phyloP scores from a whole-genome alignment of 2,329 filamentous ascomycete genomes.

The Talaromyces sp. region DNA sequence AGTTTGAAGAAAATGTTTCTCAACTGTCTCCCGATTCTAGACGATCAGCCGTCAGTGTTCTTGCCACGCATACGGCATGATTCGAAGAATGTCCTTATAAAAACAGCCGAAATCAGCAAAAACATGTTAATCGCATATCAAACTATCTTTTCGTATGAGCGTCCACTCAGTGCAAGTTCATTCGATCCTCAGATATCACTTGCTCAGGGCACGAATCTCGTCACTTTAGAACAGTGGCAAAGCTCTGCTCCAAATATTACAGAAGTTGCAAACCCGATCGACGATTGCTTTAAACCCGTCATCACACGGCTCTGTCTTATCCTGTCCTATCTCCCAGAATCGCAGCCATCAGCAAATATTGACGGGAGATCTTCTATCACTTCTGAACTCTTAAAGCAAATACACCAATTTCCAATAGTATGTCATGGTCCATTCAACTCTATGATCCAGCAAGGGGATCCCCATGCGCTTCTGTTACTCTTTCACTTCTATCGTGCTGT shows the following conservation, averaged over 20 bases:
- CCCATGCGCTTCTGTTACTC: conserved; percentile 7
- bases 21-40: not conserved
- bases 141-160: not conserved
- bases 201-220: not conserved
- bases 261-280: not conserved
- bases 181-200: not conserved
- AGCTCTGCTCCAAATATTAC: not conserved
- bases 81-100: not conserved
- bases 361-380: not conserved
- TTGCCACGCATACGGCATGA: not conserved
- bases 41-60: not conserved
- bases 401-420: conserved; percentile 12
- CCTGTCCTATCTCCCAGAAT: conserved; percentile 10
- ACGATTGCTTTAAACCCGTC: not conserved
- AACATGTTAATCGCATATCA: conserved; percentile 6
- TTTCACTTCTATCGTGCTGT: conserved; percentile 17
- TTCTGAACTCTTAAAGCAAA: conserved; percentile 2
- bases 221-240: not conserved
- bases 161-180: not conserved
- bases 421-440: conserved; percentile 11
- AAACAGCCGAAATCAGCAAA: conserved; percentile 4
- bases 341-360: not conserved
- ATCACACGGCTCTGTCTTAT: conserved; percentile 15
- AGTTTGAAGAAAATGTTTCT: conserved; percentile 16
- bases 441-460: conserved; percentile 10